These are phyloP conservation scores for Raphidocelis subcapitata DNA, from an alignment of 139 green algal species.

Conservation along the genomic window DNA sequence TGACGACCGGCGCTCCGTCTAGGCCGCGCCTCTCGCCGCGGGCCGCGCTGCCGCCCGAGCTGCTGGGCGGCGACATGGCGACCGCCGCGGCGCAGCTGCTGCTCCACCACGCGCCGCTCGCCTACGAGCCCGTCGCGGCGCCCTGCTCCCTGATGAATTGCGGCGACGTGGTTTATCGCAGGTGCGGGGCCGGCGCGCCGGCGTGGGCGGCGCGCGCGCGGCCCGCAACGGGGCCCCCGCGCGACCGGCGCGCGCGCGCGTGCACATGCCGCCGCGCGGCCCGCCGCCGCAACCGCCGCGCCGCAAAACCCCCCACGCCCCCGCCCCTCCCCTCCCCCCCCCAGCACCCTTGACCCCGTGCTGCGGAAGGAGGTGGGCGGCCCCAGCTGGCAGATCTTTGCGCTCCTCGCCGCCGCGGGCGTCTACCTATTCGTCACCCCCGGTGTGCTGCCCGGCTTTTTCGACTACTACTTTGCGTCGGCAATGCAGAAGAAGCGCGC, in stretches of 20 bases:
- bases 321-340: not conserved
- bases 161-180: slow-evolving; percentile 83
- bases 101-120: slow-evolving; percentile 61
- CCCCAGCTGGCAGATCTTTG: slow-evolving; percentile 59
- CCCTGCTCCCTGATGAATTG: slow-evolving; percentile 88
- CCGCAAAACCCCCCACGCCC: not conserved
- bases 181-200: slow-evolving; percentile 42
- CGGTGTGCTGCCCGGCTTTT: slow-evolving; percentile 74
- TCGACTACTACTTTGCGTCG: slow-evolving; percentile 81
- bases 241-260: too few relatives aligned
- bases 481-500: slow-evolving; percentile 46
- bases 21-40: too few relatives aligned
- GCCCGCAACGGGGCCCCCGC: too few relatives aligned
- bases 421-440: slow-evolving; percentile 60
- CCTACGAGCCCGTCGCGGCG: slow-evolving; percentile 73
- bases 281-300: too few relatives aligned
- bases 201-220: too few relatives aligned
- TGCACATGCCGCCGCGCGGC: too few relatives aligned
- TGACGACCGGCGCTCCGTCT: too few relatives aligned
- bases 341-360: slow-evolving; percentile 85
- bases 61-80: not conserved
- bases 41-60: too few relatives aligned
- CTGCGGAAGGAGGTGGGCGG: slow-evolving; percentile 72
- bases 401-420: slow-evolving; percentile 40
- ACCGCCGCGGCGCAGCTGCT: slow-evolving; percentile 5